phyloP scores from a whole-genome alignment of 768 basidiomycete species.

The Agaricus sinodeliciosus region DNA sequence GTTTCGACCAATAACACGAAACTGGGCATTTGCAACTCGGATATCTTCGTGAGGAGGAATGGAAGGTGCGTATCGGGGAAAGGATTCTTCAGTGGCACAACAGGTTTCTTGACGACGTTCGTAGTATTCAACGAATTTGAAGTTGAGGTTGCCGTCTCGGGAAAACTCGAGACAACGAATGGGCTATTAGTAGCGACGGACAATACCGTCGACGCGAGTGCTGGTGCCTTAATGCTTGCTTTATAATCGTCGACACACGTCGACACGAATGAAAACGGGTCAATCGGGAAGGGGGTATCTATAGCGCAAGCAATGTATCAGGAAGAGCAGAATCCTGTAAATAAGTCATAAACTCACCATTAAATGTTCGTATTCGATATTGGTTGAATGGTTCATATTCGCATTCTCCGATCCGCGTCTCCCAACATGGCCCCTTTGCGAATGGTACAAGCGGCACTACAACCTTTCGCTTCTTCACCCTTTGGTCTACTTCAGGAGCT shows the following conservation, averaged over 20 bases:
- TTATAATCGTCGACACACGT: conserved; percentile 31
- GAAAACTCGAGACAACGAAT: conserved; percentile 44
- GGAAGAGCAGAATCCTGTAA: neutral
- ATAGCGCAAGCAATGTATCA: conserved; percentile 5
- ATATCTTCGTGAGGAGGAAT: conserved; percentile 57
- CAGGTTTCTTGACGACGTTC: conserved; percentile 22
- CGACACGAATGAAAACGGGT: conserved; percentile 75
- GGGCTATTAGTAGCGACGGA: conserved; percentile 18
- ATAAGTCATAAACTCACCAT: conserved; percentile 45
- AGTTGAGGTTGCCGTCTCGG: conserved; percentile 10
- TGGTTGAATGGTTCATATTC: conserved; percentile 63
- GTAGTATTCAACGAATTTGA: neutral
- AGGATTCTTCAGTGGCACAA: conserved; percentile 39
- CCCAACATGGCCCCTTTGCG: conserved; percentile 80
- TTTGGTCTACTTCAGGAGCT: conserved; percentile 43
- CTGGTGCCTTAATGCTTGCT: conserved; percentile 20
- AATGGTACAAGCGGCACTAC: conserved; percentile 78
- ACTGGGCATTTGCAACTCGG: conserved; percentile 51
- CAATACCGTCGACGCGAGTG: conserved; percentile 7
- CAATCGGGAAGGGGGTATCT: conserved; percentile 70
- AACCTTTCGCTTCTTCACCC: conserved; percentile 68
- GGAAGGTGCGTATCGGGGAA: conserved; percentile 68
- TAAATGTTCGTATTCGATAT: conserved; percentile 78
- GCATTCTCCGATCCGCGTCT: conserved; percentile 58
- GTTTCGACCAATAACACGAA: conserved; percentile 65